Base-by-base conservation (phyloP, 306 rosid species). In the Citrullus mucosospermus region DNA sequence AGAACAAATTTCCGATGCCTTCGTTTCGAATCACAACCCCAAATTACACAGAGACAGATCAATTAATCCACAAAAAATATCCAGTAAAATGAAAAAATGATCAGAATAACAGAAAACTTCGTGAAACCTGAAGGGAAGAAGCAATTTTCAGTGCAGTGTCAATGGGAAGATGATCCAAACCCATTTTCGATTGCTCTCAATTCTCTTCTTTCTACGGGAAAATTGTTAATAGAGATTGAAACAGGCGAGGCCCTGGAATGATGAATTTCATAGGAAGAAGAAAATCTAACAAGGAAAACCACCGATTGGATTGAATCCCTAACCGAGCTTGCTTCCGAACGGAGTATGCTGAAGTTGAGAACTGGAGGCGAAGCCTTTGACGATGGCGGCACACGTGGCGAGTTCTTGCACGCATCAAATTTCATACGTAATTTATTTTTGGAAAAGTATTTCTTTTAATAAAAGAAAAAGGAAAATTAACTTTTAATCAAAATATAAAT, bases 1-100 rank as follows among this genome's bases (percentile, higher is more conserved):
- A 15, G 94, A 85, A 79, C 98, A 94, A 83, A 94, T 65, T 82
- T 94, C 98, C 80, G 82, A 79, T 11, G 80, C 91, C 97, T 93
- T 77, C n/a, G 34, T 53, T 15, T 20, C 57, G 57, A 15, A 55
- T 50, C 59, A 16, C 39, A 72, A 22, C 59, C 55, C 39, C 28
- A 32, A 74, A 74, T 53, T 74, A 9, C 44, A 74, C 0, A 81
- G 53, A 58, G 20, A 22, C 53, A 18, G 20, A 36, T 38, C 39
- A 18, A 25, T 34, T 76, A 76, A 6, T 53, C 53, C 72, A 56
- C 8, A 68, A 44, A 25, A 30, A 28, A 36, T 17, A 6, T 22
- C 22, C 56, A 69, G 32, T 22, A n/a, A 8, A 17, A 4, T 18
- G 48, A 9, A 4, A 4, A 2, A 15, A 16, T 20, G 2, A 32